Conservation (phyloP, 1,284 basidiomycete genomes). For the Phellopilus nigrolimitatus region DNA sequence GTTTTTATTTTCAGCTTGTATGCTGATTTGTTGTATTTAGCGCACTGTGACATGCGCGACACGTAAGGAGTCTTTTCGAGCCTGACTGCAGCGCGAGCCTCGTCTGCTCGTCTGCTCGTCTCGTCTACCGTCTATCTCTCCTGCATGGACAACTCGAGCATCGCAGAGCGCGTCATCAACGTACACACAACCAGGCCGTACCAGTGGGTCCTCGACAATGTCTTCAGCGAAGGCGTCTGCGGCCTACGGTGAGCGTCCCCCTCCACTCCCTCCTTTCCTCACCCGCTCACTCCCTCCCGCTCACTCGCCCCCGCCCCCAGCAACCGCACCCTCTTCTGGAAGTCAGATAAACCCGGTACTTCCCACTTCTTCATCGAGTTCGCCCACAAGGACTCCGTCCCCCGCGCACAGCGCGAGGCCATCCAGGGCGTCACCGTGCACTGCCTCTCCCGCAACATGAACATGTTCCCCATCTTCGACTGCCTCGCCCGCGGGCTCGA, state of each 20-base stretch:
- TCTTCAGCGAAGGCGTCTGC: constrained; percentile 9
- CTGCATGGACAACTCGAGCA: too few relatives aligned
- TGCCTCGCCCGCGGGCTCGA: constrained; percentile 12
- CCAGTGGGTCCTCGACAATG: constrained; percentile 6
- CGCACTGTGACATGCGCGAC: too few relatives aligned
- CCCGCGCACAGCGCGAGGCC: constrained; percentile 8
- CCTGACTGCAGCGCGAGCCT: too few relatives aligned
- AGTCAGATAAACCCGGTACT: constrained; percentile 7
- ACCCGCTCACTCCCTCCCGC: background rate
- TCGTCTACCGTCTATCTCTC: too few relatives aligned
- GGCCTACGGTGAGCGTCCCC: constrained; percentile 11
- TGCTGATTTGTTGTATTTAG: too few relatives aligned
- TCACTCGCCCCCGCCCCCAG: background rate
- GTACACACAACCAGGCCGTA: constrained; percentile 14
- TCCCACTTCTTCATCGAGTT: constrained; percentile 19
- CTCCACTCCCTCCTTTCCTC: too few relatives aligned
- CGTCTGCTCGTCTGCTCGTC: too few relatives aligned
- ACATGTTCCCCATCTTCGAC: constrained; percentile 13
- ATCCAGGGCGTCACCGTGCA: constrained; percentile 13
- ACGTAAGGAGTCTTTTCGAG: too few relatives aligned
- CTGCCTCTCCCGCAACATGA: constrained; percentile 14
- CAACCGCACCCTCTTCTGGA: constrained; percentile 11
- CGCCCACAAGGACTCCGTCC: constrained; percentile 11
- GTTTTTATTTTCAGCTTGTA: too few relatives aligned
- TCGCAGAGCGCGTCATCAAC: constrained; percentile 15